These are phyloP conservation scores for Ganoderma multipileum DNA, from an alignment of 1,284 basidiomycete species.

Conservation along the genomic window DNA sequence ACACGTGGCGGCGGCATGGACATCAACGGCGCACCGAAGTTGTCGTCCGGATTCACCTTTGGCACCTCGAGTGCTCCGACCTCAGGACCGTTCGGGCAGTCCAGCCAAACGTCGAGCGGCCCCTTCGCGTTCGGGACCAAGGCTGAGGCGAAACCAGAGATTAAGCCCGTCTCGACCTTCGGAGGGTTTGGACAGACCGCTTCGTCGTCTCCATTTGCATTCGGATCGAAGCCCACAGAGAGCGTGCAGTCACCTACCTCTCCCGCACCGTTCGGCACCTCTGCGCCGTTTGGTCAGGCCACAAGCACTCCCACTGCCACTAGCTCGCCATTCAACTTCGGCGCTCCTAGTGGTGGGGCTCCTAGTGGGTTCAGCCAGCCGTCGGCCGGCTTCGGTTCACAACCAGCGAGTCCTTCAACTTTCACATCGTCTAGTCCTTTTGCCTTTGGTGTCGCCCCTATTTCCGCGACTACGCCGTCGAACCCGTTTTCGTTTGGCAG, in stretches of 20 bases:
- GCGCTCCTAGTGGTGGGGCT: slow-evolving; percentile 25
- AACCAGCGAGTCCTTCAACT: slow-evolving; percentile 39
- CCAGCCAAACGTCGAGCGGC: slow-evolving; percentile 23
- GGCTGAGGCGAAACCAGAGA: slow-evolving; percentile 31
- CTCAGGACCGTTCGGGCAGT: slow-evolving; percentile 36
- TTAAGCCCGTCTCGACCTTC: slow-evolving; percentile 32
- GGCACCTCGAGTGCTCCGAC: slow-evolving; percentile 21
- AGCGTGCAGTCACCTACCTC: slow-evolving; percentile 30
- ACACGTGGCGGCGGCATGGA: slow-evolving; percentile 39
- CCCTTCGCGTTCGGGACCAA: slow-evolving; percentile 34
- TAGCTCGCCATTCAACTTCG: slow-evolving; percentile 34
- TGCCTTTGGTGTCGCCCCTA: slow-evolving; percentile 34
- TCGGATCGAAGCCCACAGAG: slow-evolving; percentile 36
- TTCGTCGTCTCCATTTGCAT: slow-evolving; percentile 30
- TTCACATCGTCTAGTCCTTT: slow-evolving; percentile 35
- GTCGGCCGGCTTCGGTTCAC: slow-evolving; percentile 26
- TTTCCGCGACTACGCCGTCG: slow-evolving; percentile 38
- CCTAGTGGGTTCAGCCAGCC: slow-evolving; percentile 39
- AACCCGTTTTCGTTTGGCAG: slow-evolving; percentile 42
- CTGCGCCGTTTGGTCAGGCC: slow-evolving; percentile 31
- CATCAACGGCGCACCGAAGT: slow-evolving; percentile 33
- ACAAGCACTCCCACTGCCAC: slow-evolving; percentile 28
- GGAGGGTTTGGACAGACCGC: slow-evolving; percentile 28
- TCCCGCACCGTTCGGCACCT: slow-evolving; percentile 30
- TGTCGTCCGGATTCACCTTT: slow-evolving; percentile 32